Percentiles rank a stretch among this genome's conserved stretches.
phyloP scores from a whole-genome alignment of 805 yeast genomes.

The Pichia paraexigua region DNA sequence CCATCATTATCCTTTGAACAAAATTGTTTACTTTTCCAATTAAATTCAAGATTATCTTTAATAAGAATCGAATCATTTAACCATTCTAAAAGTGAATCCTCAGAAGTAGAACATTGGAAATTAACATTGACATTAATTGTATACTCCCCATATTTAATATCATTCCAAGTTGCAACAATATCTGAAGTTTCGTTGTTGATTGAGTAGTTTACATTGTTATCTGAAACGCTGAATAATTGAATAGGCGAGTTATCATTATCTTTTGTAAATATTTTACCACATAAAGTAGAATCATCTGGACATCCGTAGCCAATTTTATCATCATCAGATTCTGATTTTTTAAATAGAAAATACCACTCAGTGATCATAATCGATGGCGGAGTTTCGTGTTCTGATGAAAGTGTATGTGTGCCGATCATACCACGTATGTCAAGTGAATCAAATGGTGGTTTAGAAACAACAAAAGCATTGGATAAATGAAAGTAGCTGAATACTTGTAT shows the following conservation, averaged over 20 bases:
- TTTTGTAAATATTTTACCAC: constrained; percentile 61
- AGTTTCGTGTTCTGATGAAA: constrained; percentile 41
- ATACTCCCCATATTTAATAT: constrained; percentile 60
- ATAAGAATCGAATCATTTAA: background rate
- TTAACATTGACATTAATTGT: constrained; percentile 37
- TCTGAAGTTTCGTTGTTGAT: constrained; percentile 15
- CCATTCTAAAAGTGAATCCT: constrained; percentile 16
- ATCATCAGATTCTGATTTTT: constrained; percentile 25
- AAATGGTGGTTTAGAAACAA: constrained; percentile 28
- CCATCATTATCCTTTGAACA: constrained; percentile 14
- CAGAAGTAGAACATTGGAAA: constrained; percentile 33
- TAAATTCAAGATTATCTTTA: background rate
- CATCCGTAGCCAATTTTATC: constrained; percentile 39
- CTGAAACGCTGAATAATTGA: constrained; percentile 33
- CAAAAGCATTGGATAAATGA: constrained; percentile 13
- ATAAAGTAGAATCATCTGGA: constrained; percentile 63
- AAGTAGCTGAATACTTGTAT: background rate
- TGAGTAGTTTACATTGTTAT: constrained; percentile 16
- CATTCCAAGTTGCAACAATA: constrained; percentile 35
- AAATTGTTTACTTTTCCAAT: constrained; percentile 18
- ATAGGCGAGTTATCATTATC: constrained; percentile 41
- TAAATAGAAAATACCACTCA: constrained; percentile 63
- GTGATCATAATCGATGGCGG: constrained; percentile 69
- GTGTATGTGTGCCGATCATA: constrained; percentile 42
- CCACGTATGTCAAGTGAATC: constrained; percentile 30